Percentiles rank a stretch among this genome's conserved stretches.
Evolutionary conservation across 2,329 filamentous ascomycete genomes (phyloP).

Genomic region (Apiospora koreana): DNA sequence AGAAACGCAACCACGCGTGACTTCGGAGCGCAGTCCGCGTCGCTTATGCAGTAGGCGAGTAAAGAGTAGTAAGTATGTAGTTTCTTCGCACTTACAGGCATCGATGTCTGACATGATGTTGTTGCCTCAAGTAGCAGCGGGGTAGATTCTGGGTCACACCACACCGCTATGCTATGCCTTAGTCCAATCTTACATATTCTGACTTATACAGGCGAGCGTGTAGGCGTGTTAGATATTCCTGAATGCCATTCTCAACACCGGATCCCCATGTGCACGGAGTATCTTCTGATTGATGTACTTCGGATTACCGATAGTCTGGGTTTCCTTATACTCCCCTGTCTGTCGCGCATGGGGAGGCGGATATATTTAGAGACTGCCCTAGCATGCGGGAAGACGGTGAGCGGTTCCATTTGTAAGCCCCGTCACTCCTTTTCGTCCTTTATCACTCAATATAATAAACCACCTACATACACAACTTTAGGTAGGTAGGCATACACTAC

Average conservation of each 20-base stretch:
- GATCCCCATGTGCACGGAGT: background rate
- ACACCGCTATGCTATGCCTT: background rate
- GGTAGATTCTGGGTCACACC: background rate
- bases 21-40: background rate
- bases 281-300: background rate
- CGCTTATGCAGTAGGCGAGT: background rate
- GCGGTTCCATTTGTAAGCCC: constrained; percentile 1
- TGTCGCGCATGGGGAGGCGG: background rate
- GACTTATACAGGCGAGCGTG: background rate
- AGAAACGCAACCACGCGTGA: background rate
- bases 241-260: background rate
- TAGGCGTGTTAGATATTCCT: background rate
- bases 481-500: too few relatives aligned
- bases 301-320: background rate
- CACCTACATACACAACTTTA: background rate
- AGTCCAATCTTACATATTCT: background rate
- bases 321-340: background rate
- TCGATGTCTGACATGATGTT: background rate
- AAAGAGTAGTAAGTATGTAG: background rate
- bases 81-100: too few relatives aligned
- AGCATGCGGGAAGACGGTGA: constrained; percentile 4
- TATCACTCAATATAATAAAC: background rate
- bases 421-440: background rate
- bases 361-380: background rate
- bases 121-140: background rate